Base-by-base conservation (phyloP, 1,284 basidiomycete genomes). In the Abortiporus biennis region DNA sequence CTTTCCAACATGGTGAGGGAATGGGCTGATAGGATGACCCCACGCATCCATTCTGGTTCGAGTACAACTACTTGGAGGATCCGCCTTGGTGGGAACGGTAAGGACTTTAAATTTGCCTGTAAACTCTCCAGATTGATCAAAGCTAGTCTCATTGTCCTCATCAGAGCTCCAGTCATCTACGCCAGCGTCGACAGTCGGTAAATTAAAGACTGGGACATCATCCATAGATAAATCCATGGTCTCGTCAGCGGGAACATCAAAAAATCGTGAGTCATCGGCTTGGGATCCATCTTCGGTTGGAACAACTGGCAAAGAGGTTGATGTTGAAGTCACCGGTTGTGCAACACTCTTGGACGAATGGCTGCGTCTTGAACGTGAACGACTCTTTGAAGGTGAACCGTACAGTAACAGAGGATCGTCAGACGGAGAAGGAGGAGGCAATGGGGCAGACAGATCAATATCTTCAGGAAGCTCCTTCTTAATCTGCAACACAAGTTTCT, bases 1-100 rank as follows among this genome's bases (percentile, higher is more conserved):
- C n/a, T n/a, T 31, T 31, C 36, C 9, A 3, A n/a, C 5, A 22
- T 23, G 37, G 35, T 42, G 29, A 16, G 57, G 57, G 48, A 51
- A 83, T 0, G 84, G 83, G 44, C 80, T 85, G 31, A 78, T 71
- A 2, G 81, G 82, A 9, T 76, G 67, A 1, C 84, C 82, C 84
- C 83, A 85, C 19, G 65, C 59, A 27, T 76, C 72, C 57, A 71
- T 71, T 30, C 72, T 65, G 12, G 56, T 63, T 30, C 61, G 63
- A 9, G 76, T 78, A 12, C 61, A 63, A 49, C 74, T 79, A 44
- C 72, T 78, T 2, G 80, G 78, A 1, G 83, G 81, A 49, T 82
- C 83, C n/a, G 58, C 60, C 62, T 84, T 85, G 12, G 77, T 83
- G 12, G 70, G 75, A 3, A 81, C 68, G 6, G 55, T 63, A 45